Evolutionary conservation across 2,329 filamentous ascomycete species (phyloP), one percentile per base, ranked within the genome.

Genomic region (Microcera coccophila): DNA sequence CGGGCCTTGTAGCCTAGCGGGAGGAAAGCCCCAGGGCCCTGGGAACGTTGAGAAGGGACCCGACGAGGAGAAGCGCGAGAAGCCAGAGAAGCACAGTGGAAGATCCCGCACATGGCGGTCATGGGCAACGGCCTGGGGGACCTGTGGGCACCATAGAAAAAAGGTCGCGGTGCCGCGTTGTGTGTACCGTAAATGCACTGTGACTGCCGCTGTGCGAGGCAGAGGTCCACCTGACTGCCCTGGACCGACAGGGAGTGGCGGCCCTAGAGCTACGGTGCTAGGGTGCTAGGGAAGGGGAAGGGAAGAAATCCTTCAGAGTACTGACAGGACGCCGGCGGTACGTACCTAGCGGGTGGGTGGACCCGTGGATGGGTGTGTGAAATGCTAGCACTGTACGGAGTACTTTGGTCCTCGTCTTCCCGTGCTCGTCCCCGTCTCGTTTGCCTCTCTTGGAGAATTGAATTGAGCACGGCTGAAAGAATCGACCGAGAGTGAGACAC

Each of bases 351-450:
- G 38, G 19, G 42, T 22, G 36, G 24, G 7, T 22, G 36, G 33
- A 31, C 31, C 33, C 42, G 36, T 17, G 38, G 31, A 24, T 21
- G 18, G 14, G n/a, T n/a, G n/a, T n/a, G n/a, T n/a, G n/a, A n/a
- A n/a, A 29, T 17, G 17, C 17, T 18, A 35, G 36, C 47, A 53
- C 40, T 50, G 49, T 53, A 32, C 17, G 10, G 17, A 21, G 31
- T 18, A 36, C 22, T 19, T 22, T 19, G 24, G 32, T 24, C 48
- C 38, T 47, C 42, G 42, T 44, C 22, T 21, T 47, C 40, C 38
- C n/a, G n/a, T n/a, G n/a, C n/a, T n/a, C n/a, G n/a, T n/a, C n/a
- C n/a, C n/a, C n/a, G n/a, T n/a, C n/a, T n/a, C n/a, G n/a, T n/a
- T n/a, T n/a, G n/a, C n/a, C n/a, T 40, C 32, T 34, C 48, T 49